Base-by-base conservation (phyloP, 208 protist species). In the Sergeia podlipaevii region DNA sequence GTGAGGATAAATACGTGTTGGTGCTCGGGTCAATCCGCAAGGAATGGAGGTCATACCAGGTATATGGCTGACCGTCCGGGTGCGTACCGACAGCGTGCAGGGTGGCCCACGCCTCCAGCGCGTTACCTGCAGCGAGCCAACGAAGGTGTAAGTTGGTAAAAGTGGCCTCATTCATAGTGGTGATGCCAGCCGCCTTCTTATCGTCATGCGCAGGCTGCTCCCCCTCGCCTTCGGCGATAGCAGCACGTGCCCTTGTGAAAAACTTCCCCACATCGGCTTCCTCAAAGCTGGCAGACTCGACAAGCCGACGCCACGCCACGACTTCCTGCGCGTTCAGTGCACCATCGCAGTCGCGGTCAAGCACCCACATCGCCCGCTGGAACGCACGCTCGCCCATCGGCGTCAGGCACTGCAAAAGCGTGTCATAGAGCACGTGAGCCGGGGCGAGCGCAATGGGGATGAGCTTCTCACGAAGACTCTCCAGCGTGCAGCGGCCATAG, bases 1-100 rank as follows among this genome's bases (percentile, higher is more conserved):
- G 66, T 21, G 60, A 42, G 15, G 83, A 92, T 21, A 96, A 71
- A 60, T 96, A 92, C 39, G 84, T 85, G 64, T 93, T 92, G 20
- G 70, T 56, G 44, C 79, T 71, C 28, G 54, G 53, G 26, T 80
- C 75, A 1, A 85, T 60, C 37, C 73, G 74, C 33, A 91, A 58
- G 13, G 59, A 49, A 51, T 91, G 67, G 4, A 93, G 32, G 66
- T 96, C 89, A n/a, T 74, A 60, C 76, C 79, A 87, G 4, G 85
- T 82, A 65, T 88, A 93, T 2, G 89, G 85, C 3, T 89, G 55
- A 2, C 85, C 89, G 55, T 79, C 65, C 0, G 74, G 74, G 55
- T 82, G 57, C 2, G 83, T 72, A 17, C 85, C 89, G 1, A 71
- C 69, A 2, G 61, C 54, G 55, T 82, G 65, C 29, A 96, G 79